Percentiles rank a stretch among this genome's conserved stretches.
Evolutionary conservation across 129 eudicot species (phyloP).

Genomic region (Pittosporum tobira): DNA sequence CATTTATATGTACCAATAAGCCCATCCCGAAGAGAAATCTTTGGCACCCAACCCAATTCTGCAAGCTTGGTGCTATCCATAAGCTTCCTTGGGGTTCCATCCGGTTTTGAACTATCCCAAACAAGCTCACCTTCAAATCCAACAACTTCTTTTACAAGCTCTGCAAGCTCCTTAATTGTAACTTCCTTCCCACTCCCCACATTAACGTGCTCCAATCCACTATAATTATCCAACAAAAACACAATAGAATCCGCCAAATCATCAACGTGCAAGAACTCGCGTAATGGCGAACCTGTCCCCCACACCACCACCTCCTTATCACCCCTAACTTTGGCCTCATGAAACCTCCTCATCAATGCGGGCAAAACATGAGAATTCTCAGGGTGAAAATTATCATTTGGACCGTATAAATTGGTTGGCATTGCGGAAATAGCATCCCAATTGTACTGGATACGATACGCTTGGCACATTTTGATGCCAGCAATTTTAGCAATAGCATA

Average conservation of each 20-base stretch:
- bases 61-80: slow-evolving; percentile 80
- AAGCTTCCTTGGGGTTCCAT: slow-evolving; percentile 98
- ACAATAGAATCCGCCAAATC: slow-evolving; percentile 85
- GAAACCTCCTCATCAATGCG: slow-evolving; percentile 78
- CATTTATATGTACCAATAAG: slow-evolving; percentile 81
- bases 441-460: slow-evolving; percentile 59
- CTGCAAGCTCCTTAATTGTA: slow-evolving; percentile 80
- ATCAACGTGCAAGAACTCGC: slow-evolving; percentile 93
- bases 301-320: slow-evolving; percentile 88
- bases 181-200: slow-evolving; percentile 99
- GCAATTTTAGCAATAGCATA: slow-evolving; percentile 91
- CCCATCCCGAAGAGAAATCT: slow-evolving; percentile 74
- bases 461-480: slow-evolving; percentile 95
- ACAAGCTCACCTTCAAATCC: slow-evolving; percentile 77
- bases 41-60: slow-evolving; percentile 75
- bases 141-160: slow-evolving; percentile 87
- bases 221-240: slow-evolving; percentile 69
- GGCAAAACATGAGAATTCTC: slow-evolving; percentile 94
- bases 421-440: slow-evolving; percentile 88
- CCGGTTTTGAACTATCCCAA: slow-evolving; percentile 83
- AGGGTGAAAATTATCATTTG: slow-evolving; percentile 89
- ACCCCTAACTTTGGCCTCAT: slow-evolving; percentile 61
- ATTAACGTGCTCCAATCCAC: slow-evolving; percentile 85
- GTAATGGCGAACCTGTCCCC: slow-evolving; percentile 80
- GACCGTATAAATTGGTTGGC: slow-evolving; percentile 94